Percentiles rank a stretch among this genome's conserved stretches.
phyloP scores from a whole-genome alignment of 768 basidiomycete species.

The Brasilioporus rufonigricans region DNA sequence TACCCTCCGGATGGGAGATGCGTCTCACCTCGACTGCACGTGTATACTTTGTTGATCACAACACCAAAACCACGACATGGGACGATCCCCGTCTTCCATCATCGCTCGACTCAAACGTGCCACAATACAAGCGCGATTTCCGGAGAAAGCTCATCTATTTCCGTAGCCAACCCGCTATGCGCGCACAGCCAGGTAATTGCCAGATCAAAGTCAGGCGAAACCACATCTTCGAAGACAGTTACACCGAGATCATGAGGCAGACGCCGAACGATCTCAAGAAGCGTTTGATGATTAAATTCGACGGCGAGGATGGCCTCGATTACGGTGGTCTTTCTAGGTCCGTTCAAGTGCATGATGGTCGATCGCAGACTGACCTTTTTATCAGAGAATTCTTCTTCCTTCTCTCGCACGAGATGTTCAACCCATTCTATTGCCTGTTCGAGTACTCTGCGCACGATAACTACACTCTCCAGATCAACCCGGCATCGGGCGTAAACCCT shows the following conservation, averaged over 20 bases:
- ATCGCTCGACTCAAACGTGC: constrained; percentile 92
- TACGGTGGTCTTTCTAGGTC: constrained; percentile 97
- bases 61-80: constrained; percentile 99
- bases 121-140: constrained; percentile 99
- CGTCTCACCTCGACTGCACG: constrained; percentile 96
- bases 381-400: constrained; percentile 99
- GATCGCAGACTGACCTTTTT: constrained; percentile 7
- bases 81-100: constrained; percentile 97
- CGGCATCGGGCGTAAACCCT: constrained; percentile 95
- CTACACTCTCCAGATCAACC: constrained; percentile 99
- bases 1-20: constrained; percentile 99
- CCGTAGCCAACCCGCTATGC: constrained; percentile 96
- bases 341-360: constrained; percentile 20
- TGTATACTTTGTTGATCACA: constrained; percentile 99
- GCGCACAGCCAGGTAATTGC: constrained; percentile 97
- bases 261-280: constrained; percentile 99
- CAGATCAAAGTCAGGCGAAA: constrained; percentile 98
- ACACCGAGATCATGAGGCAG: constrained; percentile 99
- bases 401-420: constrained; percentile 99
- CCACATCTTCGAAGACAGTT: constrained; percentile 99
- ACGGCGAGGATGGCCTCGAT: constrained; percentile 97
- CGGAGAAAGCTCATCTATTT: constrained; percentile 99
- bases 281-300: constrained; percentile 99
- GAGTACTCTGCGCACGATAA: constrained; percentile 99
- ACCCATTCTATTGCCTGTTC: constrained; percentile 99